Evolutionary conservation across 2,329 filamentous ascomycete genomes (phyloP), one percentile per base, ranked within the genome.

Genomic region (Fusarium decemcellulare): DNA sequence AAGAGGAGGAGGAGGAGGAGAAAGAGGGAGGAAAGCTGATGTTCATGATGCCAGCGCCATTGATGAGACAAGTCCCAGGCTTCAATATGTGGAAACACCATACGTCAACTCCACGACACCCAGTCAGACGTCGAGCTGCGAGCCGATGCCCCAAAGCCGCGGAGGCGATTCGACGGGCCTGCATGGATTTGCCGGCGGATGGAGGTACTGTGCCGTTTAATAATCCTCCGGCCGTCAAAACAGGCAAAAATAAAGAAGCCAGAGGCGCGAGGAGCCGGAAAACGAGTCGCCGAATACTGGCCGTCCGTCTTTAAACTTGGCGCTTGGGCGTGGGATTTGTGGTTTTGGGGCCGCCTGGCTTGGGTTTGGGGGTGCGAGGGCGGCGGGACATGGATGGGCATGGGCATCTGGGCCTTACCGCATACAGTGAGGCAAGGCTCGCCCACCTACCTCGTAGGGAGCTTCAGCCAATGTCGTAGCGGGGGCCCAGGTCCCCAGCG

Each of bases 21-120:
- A n/a, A n/a, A 32, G 52, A 34, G 40, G 59, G 55, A 52, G 57
- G 27, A 59, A 54, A 53, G 44, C 37, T 23, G 59, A 52, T 68
- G 54, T 54, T 68, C 53, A 59, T 61, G 44, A 56, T 58, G 55
- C 43, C 56, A 54, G 58, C 43, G 54, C 50, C 36, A 47, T 52
- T 43, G 54, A 59, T 60, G 66, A 53, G 54, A 70, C 50, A 69
- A 55, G 47, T 51, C 53, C 32, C 51, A 43, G 40, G 46, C 51
- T 62, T 51, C 43, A 42, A 55, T 23, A 50, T 71, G 68, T 69
- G 65, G 61, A 71, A 69, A 62, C 54, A 69, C 61, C 57, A 61
- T 67, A 69, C 65, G 65, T 69, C 68, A 71, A 71, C 34, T 55
- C 51, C 61, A 56, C 52, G 58, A 67, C 68, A 69, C 54, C 55